phyloP scores from a whole-genome alignment of 257 asterid species.

The Asclepias syriaca region DNA sequence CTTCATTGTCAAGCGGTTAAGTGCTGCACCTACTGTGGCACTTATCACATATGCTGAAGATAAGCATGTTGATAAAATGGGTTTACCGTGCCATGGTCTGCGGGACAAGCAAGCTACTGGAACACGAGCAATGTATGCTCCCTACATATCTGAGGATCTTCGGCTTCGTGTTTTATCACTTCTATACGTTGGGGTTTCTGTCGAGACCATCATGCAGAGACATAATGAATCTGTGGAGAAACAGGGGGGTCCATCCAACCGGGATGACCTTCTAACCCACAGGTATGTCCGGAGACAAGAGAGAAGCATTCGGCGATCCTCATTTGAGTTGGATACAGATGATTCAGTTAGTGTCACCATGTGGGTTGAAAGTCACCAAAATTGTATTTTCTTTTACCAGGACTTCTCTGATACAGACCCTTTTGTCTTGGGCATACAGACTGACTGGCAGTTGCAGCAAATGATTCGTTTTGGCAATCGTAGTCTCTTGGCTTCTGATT shows the following conservation, averaged over 20 bases:
- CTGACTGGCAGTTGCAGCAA: slow-evolving; percentile 99
- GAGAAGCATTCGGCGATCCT: slow-evolving; percentile 72
- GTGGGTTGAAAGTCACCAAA: slow-evolving; percentile 82
- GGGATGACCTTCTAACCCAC: slow-evolving; percentile 94
- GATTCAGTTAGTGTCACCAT: slow-evolving; percentile 65
- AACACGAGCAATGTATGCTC: slow-evolving; percentile 98
- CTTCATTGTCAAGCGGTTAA: slow-evolving; percentile 85
- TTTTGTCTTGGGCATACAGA: slow-evolving; percentile 81
- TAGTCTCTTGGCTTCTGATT: slow-evolving; percentile 68
- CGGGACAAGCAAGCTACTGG: slow-evolving; percentile 84
- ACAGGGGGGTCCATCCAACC: slow-evolving; percentile 89
- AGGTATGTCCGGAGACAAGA: slow-evolving; percentile 94
- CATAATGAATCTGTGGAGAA: slow-evolving; percentile 85
- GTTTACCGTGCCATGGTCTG: slow-evolving; percentile 92
- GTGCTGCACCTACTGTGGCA: slow-evolving; percentile 87
- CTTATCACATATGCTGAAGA: slow-evolving; percentile 80
- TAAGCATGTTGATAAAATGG: slow-evolving; percentile 80
- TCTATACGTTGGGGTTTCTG: slow-evolving; percentile 91
- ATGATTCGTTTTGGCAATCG: slow-evolving; percentile 86
- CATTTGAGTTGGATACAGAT: slow-evolving; percentile 70
- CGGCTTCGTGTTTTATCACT: slow-evolving; percentile 85
- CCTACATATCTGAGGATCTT: slow-evolving; percentile 92
- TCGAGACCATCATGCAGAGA: slow-evolving; percentile 96
- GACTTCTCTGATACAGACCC: slow-evolving; percentile 80
- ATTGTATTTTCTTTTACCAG: slow-evolving; percentile 70